Base-by-base conservation (phyloP, 257 asterid genomes). In the Datura wrightii region DNA sequence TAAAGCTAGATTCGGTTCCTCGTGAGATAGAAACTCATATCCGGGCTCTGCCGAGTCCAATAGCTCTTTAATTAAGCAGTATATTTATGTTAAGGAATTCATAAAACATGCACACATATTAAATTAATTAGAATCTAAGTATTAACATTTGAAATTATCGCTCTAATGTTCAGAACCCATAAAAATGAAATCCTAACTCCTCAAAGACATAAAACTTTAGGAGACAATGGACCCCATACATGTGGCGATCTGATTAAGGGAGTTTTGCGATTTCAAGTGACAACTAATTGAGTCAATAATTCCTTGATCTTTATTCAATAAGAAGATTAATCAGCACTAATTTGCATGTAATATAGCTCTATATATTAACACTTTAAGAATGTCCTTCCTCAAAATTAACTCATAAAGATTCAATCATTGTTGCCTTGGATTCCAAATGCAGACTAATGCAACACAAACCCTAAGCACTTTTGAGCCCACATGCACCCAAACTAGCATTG, bases 1-100 rank as follows among this genome's bases (percentile, higher is more conserved):
- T 46, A 74, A 74, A 24, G 60, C 7, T 74, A 50, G 24, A 76
- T 76, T 76, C 24, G 81, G 50, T 76, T 76, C 81, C 81, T 72
- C 62, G 41, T 48, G 80, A 72, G 46, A 6, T 58, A 18, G 31
- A 24, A 24, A 0, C 31, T 24, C 31, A 24, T 24, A 24, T 24
- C 31, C 31, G 1, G n/a, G n/a, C n/a, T n/a, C n/a, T n/a, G n/a
- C n/a, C n/a, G n/a, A n/a, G n/a, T n/a, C n/a, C n/a, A 24, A 24
- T 24, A 24, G 31, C 31, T 24, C n/a, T 24, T 24, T 24, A 24
- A 24, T 24, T 24, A 24, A 24, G 31, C 31, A 24, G 31, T 24
- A 24, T 24, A 24, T 24, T 24, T 24, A 24, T 24, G 31, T 24
- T 24, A 24, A 24, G 31, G 31, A 24, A 0, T 24, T 1, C n/a